phyloP scores from a whole-genome alignment of 345 rosid species.

The Eutrema yunnanense region DNA sequence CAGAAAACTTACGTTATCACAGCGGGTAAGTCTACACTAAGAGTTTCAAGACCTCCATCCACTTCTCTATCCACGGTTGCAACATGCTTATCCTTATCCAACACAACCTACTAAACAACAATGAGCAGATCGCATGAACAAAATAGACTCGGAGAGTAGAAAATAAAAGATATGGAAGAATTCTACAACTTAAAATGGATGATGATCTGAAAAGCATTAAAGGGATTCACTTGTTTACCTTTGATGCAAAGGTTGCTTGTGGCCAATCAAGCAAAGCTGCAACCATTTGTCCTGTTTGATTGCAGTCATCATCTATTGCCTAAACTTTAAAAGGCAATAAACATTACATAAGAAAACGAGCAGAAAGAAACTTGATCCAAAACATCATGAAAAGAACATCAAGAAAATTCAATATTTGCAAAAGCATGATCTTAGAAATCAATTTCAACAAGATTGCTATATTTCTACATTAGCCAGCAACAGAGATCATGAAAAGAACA shows the following conservation, averaged over 20 bases:
- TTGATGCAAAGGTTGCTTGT: constrained; percentile 92
- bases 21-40: constrained; percentile 73
- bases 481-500: neutral
- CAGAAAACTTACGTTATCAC: constrained; percentile 60
- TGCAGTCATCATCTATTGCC: constrained; percentile 99
- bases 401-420: too few species aligned
- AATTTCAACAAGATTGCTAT: neutral
- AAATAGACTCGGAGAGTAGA: neutral
- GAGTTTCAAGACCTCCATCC: constrained; percentile 88
- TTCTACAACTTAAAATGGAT: neutral
- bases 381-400: neutral
- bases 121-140: neutral
- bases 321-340: constrained; percentile 5
- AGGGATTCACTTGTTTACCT: constrained; percentile 40
- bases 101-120: constrained; percentile 59
- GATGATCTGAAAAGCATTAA: neutral
- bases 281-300: constrained; percentile 97
- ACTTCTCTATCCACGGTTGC: constrained; percentile 93
- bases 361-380: neutral
- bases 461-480: too few species aligned
- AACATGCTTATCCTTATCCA: constrained; percentile 61
- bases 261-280: constrained; percentile 96
- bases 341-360: neutral
- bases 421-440: neutral
- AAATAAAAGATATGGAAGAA: neutral